Percentiles rank a stretch among this genome's conserved stretches.
These are phyloP conservation scores for Xylaria sp. DNA, from an alignment of 2,329 filamentous ascomycete species.

Conservation along the genomic window DNA sequence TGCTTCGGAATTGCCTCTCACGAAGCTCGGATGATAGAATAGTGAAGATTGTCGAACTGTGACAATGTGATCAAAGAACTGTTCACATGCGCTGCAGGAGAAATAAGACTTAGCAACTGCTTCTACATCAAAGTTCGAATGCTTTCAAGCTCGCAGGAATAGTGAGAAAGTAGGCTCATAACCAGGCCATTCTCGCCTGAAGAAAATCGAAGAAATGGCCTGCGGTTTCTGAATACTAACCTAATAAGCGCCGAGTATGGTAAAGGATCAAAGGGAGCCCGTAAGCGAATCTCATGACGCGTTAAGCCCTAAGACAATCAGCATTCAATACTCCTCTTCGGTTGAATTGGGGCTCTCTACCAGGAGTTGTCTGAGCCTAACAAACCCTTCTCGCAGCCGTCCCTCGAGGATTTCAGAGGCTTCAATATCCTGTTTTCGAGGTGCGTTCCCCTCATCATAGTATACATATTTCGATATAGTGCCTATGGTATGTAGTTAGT, in stretches of 20 bases:
- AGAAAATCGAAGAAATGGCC: not conserved
- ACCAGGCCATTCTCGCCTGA: not conserved
- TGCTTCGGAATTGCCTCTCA: slow-evolving; percentile 61
- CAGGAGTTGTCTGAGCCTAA: slow-evolving; percentile 65
- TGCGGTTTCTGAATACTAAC: slow-evolving; percentile 39
- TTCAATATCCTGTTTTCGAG: slow-evolving; percentile 61
- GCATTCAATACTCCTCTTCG: not conserved
- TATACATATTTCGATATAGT: slow-evolving; percentile 68
- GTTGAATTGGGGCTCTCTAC: slow-evolving; percentile 46
- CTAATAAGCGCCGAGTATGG: slow-evolving; percentile 67
- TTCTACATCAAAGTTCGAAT: not conserved
- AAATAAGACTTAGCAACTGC: slow-evolving; percentile 6
- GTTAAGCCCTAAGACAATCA: slow-evolving; percentile 57
- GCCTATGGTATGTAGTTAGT: slow-evolving; percentile 44
- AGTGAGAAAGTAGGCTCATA: not conserved
- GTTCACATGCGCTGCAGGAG: slow-evolving; percentile 55
- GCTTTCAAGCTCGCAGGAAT: not conserved
- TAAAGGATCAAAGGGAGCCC: slow-evolving; percentile 65
- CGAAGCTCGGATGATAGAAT: slow-evolving; percentile 65
- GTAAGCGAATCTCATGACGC: slow-evolving; percentile 67
- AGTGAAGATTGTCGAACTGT: slow-evolving; percentile 67
- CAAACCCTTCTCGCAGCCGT: slow-evolving; percentile 68
- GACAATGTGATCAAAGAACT: slow-evolving; percentile 69
- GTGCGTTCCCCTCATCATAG: slow-evolving; percentile 64
- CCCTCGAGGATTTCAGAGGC: slow-evolving; percentile 68